Evolutionary conservation across 345 rosid species (phyloP).

Genomic region (Isatis tinctoria): DNA sequence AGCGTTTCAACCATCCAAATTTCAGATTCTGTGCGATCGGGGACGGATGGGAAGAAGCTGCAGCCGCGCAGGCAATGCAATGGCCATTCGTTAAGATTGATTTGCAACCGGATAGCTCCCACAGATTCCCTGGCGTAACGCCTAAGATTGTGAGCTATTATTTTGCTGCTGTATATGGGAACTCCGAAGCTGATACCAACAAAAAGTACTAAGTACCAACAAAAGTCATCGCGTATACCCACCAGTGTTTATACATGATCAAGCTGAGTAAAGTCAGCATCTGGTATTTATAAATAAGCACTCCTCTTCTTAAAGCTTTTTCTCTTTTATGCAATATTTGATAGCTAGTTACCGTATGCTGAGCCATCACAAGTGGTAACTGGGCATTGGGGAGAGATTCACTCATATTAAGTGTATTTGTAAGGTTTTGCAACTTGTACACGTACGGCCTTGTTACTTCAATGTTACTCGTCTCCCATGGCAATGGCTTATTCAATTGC

Average conservation of each 20-base stretch:
- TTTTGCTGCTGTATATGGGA: constrained; percentile 58
- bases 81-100: constrained; percentile 89
- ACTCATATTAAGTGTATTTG: background rate
- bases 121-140: constrained; percentile 84
- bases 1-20: constrained; percentile 45
- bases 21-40: constrained; percentile 70
- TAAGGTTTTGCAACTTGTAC: no score
- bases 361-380: background rate
- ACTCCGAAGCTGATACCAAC: constrained; percentile 31
- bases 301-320: background rate
- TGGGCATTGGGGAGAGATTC: background rate
- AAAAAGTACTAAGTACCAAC: constrained; percentile 4
- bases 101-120: constrained; percentile 50
- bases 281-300: background rate
- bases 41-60: constrained; percentile 92
- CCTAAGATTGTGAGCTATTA: constrained; percentile 62
- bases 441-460: background rate
- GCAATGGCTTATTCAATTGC: constrained; percentile 49
- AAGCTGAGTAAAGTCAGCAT: background rate
- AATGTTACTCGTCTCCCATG: constrained; percentile 52
- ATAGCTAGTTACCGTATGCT: background rate
- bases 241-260: background rate
- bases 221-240: background rate
- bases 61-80: constrained; percentile 74
- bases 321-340: background rate